Conservation (phyloP, 2,329 filamentous ascomycete species). For the Verticillium nonalfalfae region DNA sequence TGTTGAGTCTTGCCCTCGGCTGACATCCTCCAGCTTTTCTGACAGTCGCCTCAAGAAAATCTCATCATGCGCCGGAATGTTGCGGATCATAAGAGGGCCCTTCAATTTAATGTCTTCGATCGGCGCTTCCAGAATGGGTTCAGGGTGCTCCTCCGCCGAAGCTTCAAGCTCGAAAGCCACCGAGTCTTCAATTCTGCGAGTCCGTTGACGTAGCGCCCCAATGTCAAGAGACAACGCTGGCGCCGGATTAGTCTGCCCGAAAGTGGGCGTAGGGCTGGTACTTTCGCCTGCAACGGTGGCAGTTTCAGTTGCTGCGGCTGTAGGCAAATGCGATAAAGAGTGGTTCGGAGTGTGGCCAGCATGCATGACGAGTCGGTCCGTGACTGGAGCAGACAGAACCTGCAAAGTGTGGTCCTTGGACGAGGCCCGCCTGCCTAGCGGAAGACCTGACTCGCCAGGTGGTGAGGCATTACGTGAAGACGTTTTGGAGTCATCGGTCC, state of each 20-base stretch:
- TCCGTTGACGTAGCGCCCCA: neutral
- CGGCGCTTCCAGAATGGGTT: slow-evolving; percentile 26
- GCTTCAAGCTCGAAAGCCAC: slow-evolving; percentile 1
- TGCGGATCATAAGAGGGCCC: slow-evolving; percentile 48
- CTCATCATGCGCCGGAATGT: slow-evolving; percentile 50
- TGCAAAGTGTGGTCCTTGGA: slow-evolving; percentile 37
- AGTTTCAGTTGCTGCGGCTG: slow-evolving; percentile 32
- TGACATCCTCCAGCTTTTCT: slow-evolving; percentile 44
- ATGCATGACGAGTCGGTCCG: slow-evolving; percentile 50
- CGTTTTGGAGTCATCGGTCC: slow-evolving; percentile 16
- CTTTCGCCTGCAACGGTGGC: slow-evolving; percentile 31
- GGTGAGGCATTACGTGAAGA: slow-evolving; percentile 19
- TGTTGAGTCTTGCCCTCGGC: slow-evolving; percentile 36
- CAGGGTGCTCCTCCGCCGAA: slow-evolving; percentile 14
- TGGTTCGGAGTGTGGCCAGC: slow-evolving; percentile 59
- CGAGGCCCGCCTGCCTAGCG: slow-evolving; percentile 14
- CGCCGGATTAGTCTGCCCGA: slow-evolving; percentile 17
- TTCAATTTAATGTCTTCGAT: slow-evolving; percentile 40
- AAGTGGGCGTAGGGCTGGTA: slow-evolving; percentile 26
- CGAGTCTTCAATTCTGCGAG: slow-evolving; percentile 1
- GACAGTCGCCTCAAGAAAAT: slow-evolving; percentile 44
- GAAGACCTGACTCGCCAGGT: neutral
- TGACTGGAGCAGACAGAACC: slow-evolving; percentile 40
- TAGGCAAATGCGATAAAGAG: slow-evolving; percentile 45
- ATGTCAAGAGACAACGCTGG: slow-evolving; percentile 4